Evolutionary conservation across 495 filamentous ascomycete genomes (phyloP).

Genomic region (Ramalina peruviana): DNA sequence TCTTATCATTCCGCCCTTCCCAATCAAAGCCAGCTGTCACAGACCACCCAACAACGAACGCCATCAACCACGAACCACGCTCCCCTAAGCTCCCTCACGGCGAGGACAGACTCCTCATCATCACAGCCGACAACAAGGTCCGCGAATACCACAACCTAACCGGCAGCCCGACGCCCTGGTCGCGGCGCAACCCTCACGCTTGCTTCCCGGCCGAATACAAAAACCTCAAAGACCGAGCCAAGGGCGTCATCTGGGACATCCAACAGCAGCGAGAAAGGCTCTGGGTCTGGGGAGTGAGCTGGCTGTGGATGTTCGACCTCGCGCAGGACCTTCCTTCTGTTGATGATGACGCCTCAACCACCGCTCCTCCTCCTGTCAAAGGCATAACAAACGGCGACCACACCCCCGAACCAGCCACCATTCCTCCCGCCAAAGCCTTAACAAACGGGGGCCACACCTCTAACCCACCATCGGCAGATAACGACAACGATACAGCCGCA

Average conservation of each 20-base stretch:
- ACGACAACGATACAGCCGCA: too few relatives aligned
- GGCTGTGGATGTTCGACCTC: constrained; percentile 89
- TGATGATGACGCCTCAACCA: constrained; percentile 13
- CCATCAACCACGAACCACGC: constrained; percentile 30
- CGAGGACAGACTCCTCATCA: constrained; percentile 52
- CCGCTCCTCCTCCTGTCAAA: constrained; percentile 11
- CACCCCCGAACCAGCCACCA: too few relatives aligned
- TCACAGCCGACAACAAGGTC: constrained; percentile 64
- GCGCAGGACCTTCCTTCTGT: constrained; percentile 47
- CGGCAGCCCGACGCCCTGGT: constrained; percentile 73
- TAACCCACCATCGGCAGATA: neutral
- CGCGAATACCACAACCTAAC: constrained; percentile 61
- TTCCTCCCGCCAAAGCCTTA: too few relatives aligned
- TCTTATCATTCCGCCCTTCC: constrained; percentile 63
- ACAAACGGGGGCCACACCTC: too few relatives aligned
- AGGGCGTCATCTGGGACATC: constrained; percentile 77
- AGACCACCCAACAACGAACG: constrained; percentile 26
- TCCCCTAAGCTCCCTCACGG: constrained; percentile 25
- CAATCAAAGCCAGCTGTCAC: constrained; percentile 19
- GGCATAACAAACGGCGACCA: neutral
- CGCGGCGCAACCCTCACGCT: constrained; percentile 61
- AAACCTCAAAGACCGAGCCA: constrained; percentile 56
- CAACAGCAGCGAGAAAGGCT: constrained; percentile 40
- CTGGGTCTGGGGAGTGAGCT: constrained; percentile 76
- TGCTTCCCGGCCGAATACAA: constrained; percentile 60